These are phyloP conservation scores for Triangularia verruculosa DNA, from an alignment of 2,329 filamentous ascomycete genomes.

Conservation along the genomic window DNA sequence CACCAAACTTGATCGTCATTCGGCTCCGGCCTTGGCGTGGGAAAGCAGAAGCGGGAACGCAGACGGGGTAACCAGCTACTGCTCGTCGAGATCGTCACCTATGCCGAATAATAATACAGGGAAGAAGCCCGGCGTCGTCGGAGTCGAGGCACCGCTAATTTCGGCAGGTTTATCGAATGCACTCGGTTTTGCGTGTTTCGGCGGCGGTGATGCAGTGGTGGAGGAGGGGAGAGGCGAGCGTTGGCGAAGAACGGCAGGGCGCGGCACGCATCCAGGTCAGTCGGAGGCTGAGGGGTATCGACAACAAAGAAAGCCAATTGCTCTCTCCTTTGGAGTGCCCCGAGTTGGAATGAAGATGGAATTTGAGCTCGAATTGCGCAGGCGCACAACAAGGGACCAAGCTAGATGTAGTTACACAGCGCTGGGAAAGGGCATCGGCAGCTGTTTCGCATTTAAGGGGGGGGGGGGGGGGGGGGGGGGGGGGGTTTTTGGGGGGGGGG, in stretches of 20 bases:
- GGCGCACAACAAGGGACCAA: not conserved
- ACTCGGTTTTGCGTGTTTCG: not conserved
- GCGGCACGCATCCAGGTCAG: slow-evolving; percentile 2
- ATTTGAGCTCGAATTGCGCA: not conserved
- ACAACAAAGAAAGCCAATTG: not conserved
- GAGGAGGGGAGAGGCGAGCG: not conserved
- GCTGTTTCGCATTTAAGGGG: slow-evolving; percentile 10
- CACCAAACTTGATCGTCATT: slow-evolving; percentile 23
- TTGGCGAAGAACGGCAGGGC: slow-evolving; percentile 5
- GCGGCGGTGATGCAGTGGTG: not conserved
- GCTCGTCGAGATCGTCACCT: not conserved
- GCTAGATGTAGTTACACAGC: not conserved
- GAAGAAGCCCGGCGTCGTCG: not conserved
- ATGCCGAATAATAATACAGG: not conserved
- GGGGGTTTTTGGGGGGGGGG: too few relatives aligned
- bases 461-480: not conserved
- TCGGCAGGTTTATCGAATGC: not conserved
- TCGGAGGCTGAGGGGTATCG: slow-evolving; percentile 20
- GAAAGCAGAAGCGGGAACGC: not conserved
- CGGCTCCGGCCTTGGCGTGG: slow-evolving; percentile 17
- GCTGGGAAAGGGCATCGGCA: not conserved
- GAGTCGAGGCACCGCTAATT: not conserved
- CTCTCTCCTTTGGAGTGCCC: not conserved
- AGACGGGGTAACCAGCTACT: not conserved
- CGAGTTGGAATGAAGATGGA: not conserved